Conservation (phyloP, 2,329 filamentous ascomycete species). For the Neonectria sp. region DNA sequence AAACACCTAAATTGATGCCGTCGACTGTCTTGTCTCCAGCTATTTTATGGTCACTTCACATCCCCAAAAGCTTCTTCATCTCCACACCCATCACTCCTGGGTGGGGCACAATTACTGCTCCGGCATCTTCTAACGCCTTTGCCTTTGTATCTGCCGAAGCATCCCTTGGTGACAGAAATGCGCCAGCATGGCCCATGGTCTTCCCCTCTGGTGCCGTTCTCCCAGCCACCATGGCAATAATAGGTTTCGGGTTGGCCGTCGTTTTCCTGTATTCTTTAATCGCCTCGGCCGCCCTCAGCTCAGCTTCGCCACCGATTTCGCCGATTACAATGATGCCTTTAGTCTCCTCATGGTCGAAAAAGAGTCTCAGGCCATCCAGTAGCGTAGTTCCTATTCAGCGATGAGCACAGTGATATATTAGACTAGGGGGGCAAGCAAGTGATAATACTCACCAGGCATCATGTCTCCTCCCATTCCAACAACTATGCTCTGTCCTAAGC, state of each 20-base stretch:
- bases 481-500: conserved; percentile 82
- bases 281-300: conserved; percentile 81
- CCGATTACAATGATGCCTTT: conserved; percentile 81
- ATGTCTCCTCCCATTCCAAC: conserved; percentile 85
- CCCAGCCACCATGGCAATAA: conserved; percentile 77
- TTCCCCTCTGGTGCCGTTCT: conserved; percentile 71
- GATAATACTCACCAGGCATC: conserved; percentile 68
- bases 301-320: conserved; percentile 79
- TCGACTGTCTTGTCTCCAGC: no score
- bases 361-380: conserved; percentile 77
- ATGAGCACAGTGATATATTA: background rate
- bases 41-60: no score
- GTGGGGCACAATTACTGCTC: conserved; percentile 56
- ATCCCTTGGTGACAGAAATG: conserved; percentile 61
- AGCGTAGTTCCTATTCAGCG: conserved; percentile 71
- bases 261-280: conserved; percentile 74
- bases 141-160: conserved; percentile 52
- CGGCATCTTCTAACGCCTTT: conserved; percentile 52
- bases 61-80: conserved; percentile 50
- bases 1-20: no score
- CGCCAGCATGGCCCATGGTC: conserved; percentile 83
- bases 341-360: conserved; percentile 77
- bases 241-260: conserved; percentile 74
- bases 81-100: conserved; percentile 55
- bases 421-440: conserved; percentile 2